Conservation (phyloP, 2,329 filamentous ascomycete species). For the Aspergillus hortae region DNA sequence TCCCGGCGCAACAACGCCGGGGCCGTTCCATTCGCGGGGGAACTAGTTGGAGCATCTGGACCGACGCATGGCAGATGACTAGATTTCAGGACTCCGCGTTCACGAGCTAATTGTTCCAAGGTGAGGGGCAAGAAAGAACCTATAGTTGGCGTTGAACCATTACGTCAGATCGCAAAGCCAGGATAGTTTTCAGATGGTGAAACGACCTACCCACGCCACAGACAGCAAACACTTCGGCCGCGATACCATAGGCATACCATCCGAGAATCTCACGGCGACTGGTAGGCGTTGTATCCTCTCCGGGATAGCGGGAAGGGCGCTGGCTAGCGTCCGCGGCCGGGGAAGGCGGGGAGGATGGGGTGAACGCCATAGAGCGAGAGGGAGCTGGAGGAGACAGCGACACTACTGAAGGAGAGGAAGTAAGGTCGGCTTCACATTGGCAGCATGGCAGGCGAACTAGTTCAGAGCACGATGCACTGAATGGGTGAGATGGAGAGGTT, state of each 20-base stretch:
- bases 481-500: no score
- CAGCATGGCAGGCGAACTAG: no score
- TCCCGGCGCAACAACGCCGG: conserved; percentile 15
- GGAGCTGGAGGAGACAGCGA: background rate
- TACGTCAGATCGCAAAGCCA: background rate
- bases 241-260: conserved; percentile 92
- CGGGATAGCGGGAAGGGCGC: conserved; percentile 59
- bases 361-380: background rate
- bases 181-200: background rate
- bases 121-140: conserved; percentile 90
- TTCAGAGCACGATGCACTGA: no score
- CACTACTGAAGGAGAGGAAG: background rate
- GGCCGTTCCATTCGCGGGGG: conserved; percentile 13
- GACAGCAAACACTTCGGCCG: conserved; percentile 92
- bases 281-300: conserved; percentile 81
- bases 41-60: conserved; percentile 17
- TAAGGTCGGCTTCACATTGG: background rate
- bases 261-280: conserved; percentile 76
- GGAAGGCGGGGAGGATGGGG: conserved; percentile 9
- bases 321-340: conserved; percentile 18
- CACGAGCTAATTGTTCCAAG: conserved; percentile 84
- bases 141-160: conserved; percentile 28
- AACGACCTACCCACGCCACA: conserved; percentile 62
- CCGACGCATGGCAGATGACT: conserved; percentile 30
- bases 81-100: conserved; percentile 74